Conservation (phyloP, 2,329 filamentous ascomycete species). For the Trichoderma sp. region DNA sequence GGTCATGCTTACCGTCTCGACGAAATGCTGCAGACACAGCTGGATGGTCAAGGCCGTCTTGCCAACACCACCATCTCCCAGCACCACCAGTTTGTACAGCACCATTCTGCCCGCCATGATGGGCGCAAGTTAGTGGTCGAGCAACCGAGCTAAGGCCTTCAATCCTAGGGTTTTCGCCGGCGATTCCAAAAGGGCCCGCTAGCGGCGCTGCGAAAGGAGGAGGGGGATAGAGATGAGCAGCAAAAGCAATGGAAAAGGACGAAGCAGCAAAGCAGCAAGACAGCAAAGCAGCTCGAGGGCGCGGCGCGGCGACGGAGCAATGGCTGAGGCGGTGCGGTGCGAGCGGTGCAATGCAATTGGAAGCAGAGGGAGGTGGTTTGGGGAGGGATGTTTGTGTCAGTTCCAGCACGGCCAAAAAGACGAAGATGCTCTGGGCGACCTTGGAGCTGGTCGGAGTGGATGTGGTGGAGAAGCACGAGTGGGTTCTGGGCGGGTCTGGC, state of each 20-base stretch:
- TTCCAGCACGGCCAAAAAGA: slow-evolving; percentile 22
- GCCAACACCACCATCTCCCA: slow-evolving; percentile 90
- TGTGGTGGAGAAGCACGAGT: slow-evolving; percentile 23
- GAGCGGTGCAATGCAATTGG: slow-evolving; percentile 23
- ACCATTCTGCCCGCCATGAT: slow-evolving; percentile 91
- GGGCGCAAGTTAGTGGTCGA: slow-evolving; percentile 33
- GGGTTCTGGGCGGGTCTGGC: slow-evolving; percentile 23
- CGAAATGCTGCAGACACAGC: slow-evolving; percentile 96
- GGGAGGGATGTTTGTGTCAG: slow-evolving; percentile 25
- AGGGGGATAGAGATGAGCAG: background rate
- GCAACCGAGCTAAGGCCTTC: slow-evolving; percentile 27
- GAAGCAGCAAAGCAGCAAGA: background rate
- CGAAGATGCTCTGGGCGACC: slow-evolving; percentile 22
- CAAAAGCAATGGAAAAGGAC: background rate
- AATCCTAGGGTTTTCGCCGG: slow-evolving; percentile 18
- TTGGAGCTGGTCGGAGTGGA: slow-evolving; percentile 22
- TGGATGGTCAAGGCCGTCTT: slow-evolving; percentile 95
- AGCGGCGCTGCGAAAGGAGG: slow-evolving; percentile 21
- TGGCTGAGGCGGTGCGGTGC: slow-evolving; percentile 11
- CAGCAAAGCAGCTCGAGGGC: background rate
- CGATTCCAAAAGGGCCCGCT: slow-evolving; percentile 19
- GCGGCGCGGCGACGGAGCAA: slow-evolving; percentile 13
- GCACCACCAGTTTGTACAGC: slow-evolving; percentile 92
- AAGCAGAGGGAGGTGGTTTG: slow-evolving; percentile 8
- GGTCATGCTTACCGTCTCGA: slow-evolving; percentile 70